Evolutionary conservation across 2,329 filamentous ascomycete genomes (phyloP).

Genomic region (Xylaria sp.): DNA sequence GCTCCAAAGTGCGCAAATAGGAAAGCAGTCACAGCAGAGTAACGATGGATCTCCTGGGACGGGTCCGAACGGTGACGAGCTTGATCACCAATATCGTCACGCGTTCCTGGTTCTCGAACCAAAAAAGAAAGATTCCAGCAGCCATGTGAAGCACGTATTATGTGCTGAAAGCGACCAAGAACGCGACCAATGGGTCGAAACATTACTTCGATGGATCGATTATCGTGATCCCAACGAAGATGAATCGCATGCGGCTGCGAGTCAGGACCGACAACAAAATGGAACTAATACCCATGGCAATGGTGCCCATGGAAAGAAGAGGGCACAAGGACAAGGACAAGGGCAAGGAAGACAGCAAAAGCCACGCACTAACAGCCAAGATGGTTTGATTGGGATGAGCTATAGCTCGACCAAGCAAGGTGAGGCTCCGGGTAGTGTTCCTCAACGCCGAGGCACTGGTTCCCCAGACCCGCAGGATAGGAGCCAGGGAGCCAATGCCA

Average conservation of each 20-base stretch:
- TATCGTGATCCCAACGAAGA: slow-evolving; percentile 65
- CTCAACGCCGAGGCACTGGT: slow-evolving; percentile 36
- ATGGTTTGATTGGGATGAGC: slow-evolving; percentile 58
- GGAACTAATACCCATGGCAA: slow-evolving; percentile 40
- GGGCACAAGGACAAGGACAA: slow-evolving; percentile 40
- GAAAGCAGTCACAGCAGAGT: slow-evolving; percentile 77
- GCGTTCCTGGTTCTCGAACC: slow-evolving; percentile 94
- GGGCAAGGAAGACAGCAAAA: slow-evolving; percentile 40
- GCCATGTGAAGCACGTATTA: slow-evolving; percentile 87
- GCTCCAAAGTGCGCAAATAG: slow-evolving; percentile 86
- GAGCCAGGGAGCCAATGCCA: slow-evolving; percentile 53
- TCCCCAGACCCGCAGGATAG: slow-evolving; percentile 36
- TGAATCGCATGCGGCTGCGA: slow-evolving; percentile 43
- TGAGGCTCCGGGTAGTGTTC: slow-evolving; percentile 50
- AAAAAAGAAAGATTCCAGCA: slow-evolving; percentile 91
- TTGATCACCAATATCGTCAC: slow-evolving; percentile 93
- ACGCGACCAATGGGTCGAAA: slow-evolving; percentile 91
- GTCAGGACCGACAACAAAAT: slow-evolving; percentile 46
- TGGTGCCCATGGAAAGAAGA: slow-evolving; percentile 47
- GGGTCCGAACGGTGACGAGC: slow-evolving; percentile 64
- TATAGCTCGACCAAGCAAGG: slow-evolving; percentile 60
- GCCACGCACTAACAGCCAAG: slow-evolving; percentile 41
- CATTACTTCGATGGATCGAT: slow-evolving; percentile 86
- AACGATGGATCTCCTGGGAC: slow-evolving; percentile 65
- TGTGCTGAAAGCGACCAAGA: slow-evolving; percentile 95